phyloP scores from a whole-genome alignment of 2,329 filamentous ascomycete genomes.

The Penicillium sp. region DNA sequence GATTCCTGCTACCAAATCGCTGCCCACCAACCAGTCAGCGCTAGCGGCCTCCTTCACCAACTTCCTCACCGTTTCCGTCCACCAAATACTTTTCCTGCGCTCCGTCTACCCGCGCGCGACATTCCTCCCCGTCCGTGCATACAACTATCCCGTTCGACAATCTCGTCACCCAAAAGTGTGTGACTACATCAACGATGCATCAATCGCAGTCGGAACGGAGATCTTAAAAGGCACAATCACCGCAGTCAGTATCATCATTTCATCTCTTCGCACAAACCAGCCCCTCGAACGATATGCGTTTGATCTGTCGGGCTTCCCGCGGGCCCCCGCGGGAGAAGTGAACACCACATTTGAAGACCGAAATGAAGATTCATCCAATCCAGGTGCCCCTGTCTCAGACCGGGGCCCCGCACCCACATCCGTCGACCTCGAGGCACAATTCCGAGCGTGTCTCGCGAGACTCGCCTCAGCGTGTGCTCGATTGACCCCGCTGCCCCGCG shows the following conservation, averaged over 20 bases:
- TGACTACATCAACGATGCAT: constrained; percentile 80
- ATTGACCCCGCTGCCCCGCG: constrained; percentile 45
- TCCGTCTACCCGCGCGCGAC: constrained; percentile 73
- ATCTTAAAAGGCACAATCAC: constrained; percentile 62
- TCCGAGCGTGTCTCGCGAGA: constrained; percentile 48
- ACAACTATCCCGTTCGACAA: constrained; percentile 82
- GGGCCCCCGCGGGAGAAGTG: constrained; percentile 49
- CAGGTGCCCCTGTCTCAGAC: constrained; percentile 29
- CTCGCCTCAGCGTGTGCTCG: constrained; percentile 47
- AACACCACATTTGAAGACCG: constrained; percentile 53
- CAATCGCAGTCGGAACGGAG: constrained; percentile 70
- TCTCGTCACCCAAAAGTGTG: constrained; percentile 84
- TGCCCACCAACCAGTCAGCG: constrained; percentile 54
- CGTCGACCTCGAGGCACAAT: constrained; percentile 51
- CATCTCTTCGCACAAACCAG: constrained; percentile 50
- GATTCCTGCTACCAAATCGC: constrained; percentile 41
- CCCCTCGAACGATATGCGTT: constrained; percentile 63
- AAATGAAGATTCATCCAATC: constrained; percentile 36
- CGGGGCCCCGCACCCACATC: constrained; percentile 32
- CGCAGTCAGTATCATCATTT: constrained; percentile 59
- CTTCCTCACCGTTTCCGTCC: constrained; percentile 80
- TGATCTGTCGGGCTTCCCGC: constrained; percentile 59
- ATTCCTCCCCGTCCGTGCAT: constrained; percentile 77
- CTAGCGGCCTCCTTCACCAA: constrained; percentile 71
- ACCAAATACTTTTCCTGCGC: constrained; percentile 84